Base-by-base conservation (phyloP, 495 filamentous ascomycete genomes). In the Margaritispora aquatica region DNA sequence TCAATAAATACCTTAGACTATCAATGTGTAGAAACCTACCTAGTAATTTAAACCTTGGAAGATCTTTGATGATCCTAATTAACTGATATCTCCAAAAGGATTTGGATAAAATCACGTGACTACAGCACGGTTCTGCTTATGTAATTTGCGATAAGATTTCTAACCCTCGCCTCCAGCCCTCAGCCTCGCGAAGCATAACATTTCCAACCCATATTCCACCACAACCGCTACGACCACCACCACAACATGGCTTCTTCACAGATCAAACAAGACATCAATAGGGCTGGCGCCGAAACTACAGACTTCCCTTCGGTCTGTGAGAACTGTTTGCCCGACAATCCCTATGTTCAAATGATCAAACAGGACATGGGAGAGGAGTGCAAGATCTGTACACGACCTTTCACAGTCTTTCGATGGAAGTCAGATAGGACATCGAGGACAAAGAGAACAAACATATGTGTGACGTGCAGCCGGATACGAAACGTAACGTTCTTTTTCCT, bases 271-370 rank as follows among this genome's bases (percentile, higher is more conserved):
- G 94, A 98, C 68, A 80, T 97, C 26, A 98, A 98, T 76, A 85
- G 95, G 50, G 92, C 92, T 1, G 94, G 94, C 29, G 95, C 90
- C 89, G 94, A 98, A 73, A 86, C 88, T 29, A 96, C 94, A 23
- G 92, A 88, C 75, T 87, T 87, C 69, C 84, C 83, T 29, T 84
- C 82, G 3, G 79, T 87, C 38, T 85, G 81, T 71, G 81, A 83
- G 63, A 78, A 75, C 69, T 98, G 95, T 70, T 85, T 98, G 4
- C 93, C 94, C 34, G 90, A 95, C 58, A 97, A 97, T 68, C 94
- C 92, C 4, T 97, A 96, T 71, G 94, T 98, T 46, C 93, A 97
- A 71, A 97, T 98, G 92, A 78, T 97, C 49, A 98, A 98, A 71
- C 89, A 96, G 69, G 92, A 97, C 70, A 81, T 90, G 62, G 94